phyloP scores from a whole-genome alignment of 345 rosid species.

The Eucalyptus shirleyi region DNA sequence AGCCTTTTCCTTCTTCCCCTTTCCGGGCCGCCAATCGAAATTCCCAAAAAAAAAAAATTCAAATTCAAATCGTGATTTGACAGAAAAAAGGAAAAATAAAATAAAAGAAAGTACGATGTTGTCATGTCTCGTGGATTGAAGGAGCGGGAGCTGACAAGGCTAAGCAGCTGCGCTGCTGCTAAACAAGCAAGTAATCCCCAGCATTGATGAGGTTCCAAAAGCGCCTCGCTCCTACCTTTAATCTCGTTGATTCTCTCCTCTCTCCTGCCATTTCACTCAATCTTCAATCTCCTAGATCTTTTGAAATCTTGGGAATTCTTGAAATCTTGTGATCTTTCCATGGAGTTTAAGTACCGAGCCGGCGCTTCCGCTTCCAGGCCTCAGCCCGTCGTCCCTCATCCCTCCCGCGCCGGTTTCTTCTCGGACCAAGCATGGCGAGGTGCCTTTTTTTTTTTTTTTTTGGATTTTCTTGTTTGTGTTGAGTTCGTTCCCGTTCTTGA shows the following conservation, averaged over 20 bases:
- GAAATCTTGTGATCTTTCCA: neutral
- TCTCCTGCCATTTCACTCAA: neutral
- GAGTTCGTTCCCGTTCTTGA: neutral
- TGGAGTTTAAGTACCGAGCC: neutral
- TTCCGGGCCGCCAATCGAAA: neutral
- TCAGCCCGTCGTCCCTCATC: neutral
- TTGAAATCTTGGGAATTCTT: neutral
- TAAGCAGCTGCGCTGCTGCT: neutral
- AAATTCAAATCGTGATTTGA: neutral
- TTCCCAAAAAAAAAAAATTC: neutral
- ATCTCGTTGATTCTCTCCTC: neutral
- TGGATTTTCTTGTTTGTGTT: neutral
- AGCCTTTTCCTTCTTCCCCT: neutral
- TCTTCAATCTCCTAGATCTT: neutral
- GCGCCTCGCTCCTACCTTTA: neutral
- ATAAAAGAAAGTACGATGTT: neutral
- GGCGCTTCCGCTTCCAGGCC: neutral
- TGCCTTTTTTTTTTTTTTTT: neutral
- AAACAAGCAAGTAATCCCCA: neutral
- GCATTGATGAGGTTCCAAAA: neutral
- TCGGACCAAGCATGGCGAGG: neutral
- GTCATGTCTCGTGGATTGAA: neutral
- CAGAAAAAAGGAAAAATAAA: too few relatives aligned
- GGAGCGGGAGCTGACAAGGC: neutral
- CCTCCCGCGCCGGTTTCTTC: neutral